Evolutionary conservation across 2,329 filamentous ascomycete genomes (phyloP), one percentile per base, ranked within the genome.

Genomic region (Akanthomyces dipterigenus): DNA sequence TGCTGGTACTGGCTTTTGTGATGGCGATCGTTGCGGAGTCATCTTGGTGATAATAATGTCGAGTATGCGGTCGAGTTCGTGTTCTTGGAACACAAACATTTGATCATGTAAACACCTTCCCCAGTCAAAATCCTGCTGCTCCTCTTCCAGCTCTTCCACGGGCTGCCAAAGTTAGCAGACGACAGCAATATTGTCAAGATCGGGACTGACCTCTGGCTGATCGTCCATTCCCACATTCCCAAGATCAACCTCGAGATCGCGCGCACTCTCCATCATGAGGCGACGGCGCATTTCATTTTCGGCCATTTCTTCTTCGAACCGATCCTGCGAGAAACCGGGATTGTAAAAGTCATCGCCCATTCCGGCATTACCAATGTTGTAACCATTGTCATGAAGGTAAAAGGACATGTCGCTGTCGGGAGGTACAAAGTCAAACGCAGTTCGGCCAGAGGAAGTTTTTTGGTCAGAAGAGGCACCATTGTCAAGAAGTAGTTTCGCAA

Each of bases 211-310:
- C 80, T 98, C 95, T 57, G 93, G 91, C 70, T 96, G 89, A 72
- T 99, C 95, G 71, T 99, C 95, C 69, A 99, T 88, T 34, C 95
- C 95, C 61, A 99, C 85, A 68, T 96, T 99, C 14, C 93, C 95
- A 60, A 99, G 76, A 70, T 99, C 95, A 46, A 99, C 95, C 74
- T 99, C 95, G 40, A 99, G 80, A 72, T 99, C 96, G 66, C 96
- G 88, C 6, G 95, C 93, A 70, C 95, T 99, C 73, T 99, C 95
- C 93, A 98, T 97, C 92, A 99, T 96, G 88, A 99, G 93, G 36
- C 95, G 86, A 65, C 93, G 85, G 71, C 93, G 91, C 84, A 97
- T 86, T 74, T 98, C 95, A 67, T 91, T 96, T 73, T 99, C 95
- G 3, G 93, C 93, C 83, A 98, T 88, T 72, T 99, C 95, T 71